Conservation (phyloP, 2,329 filamentous ascomycete species). For the Chrysoporthe cubensis region DNA sequence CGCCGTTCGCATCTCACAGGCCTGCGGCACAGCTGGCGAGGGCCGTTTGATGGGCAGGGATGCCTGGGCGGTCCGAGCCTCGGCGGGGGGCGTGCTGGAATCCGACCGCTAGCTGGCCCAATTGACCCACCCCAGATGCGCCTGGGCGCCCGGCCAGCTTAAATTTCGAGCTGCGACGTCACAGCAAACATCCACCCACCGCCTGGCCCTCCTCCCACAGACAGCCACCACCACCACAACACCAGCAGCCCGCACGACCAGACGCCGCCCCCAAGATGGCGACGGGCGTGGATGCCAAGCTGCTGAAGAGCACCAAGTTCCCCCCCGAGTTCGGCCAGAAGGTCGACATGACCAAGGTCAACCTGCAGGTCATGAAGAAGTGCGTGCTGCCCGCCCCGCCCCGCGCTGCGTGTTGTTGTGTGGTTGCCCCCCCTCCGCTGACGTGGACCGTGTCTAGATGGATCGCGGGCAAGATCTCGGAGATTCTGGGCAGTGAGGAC, state of each 20-base stretch:
- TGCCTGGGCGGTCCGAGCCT: slow-evolving; percentile 22
- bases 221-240: background rate
- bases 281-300: slow-evolving; percentile 83
- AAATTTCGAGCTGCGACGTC: slow-evolving; percentile 29
- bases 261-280: slow-evolving; percentile 61
- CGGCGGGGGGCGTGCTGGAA: slow-evolving; percentile 18
- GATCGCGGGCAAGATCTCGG: slow-evolving; percentile 87
- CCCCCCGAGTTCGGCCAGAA: slow-evolving; percentile 92
- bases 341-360: slow-evolving; percentile 97
- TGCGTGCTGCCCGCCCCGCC: slow-evolving; percentile 48
- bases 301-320: slow-evolving; percentile 90
- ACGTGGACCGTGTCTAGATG: slow-evolving; percentile 63
- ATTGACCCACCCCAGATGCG: background rate
- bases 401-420: background rate
- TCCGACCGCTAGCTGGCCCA: slow-evolving; percentile 7
- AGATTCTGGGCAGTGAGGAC: slow-evolving; percentile 89
- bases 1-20: background rate
- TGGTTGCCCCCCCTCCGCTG: background rate
- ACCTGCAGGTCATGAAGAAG: slow-evolving; percentile 98
- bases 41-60: slow-evolving; percentile 18
- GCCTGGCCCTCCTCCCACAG: slow-evolving; percentile 4
- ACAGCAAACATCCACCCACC: slow-evolving; percentile 14
- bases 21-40: background rate
- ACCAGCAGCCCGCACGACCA: slow-evolving; percentile 15
- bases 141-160: slow-evolving; percentile 13